These are phyloP conservation scores for Lolium multiflorum DNA, from an alignment of 176 grass and related monocot genomes.

Conservation along the genomic window DNA sequence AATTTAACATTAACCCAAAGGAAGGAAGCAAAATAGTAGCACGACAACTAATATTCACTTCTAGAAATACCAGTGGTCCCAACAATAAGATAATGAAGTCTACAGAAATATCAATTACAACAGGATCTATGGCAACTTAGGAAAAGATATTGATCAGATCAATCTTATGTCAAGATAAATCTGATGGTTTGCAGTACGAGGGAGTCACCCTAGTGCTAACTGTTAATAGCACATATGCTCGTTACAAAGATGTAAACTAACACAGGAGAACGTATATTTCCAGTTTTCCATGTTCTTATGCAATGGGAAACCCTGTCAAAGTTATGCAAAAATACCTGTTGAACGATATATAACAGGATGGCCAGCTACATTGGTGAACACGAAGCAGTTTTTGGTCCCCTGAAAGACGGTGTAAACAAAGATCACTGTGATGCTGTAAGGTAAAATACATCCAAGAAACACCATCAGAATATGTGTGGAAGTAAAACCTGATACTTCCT, in stretches of 20 bases:
- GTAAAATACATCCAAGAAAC: slow-evolving; percentile 29
- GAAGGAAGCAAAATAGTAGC: slow-evolving; percentile 7
- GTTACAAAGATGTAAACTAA: not conserved
- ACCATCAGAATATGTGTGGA: slow-evolving; percentile 9
- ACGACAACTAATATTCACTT: slow-evolving; percentile 21
- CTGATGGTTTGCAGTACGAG: slow-evolving; percentile 2
- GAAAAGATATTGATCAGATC: not conserved
- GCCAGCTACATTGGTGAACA: slow-evolving; percentile 80
- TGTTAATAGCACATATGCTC: not conserved
- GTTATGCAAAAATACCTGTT: slow-evolving; percentile 63
- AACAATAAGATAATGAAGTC: not conserved
- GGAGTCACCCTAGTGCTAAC: not conserved
- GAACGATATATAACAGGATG: slow-evolving; percentile 82
- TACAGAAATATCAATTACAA: not conserved
- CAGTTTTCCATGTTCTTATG: not conserved
- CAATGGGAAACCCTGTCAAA: slow-evolving; percentile 4
- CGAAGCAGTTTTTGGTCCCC: slow-evolving; percentile 86
- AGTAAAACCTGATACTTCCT: slow-evolving; percentile 90
- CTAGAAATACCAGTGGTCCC: slow-evolving; percentile 24
- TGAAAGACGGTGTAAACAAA: slow-evolving; percentile 44
- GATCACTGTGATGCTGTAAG: slow-evolving; percentile 13
- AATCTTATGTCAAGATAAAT: not conserved
- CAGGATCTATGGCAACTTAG: not conserved
- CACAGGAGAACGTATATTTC: not conserved
- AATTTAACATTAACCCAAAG: slow-evolving; percentile 1